Percentiles rank a stretch among this genome's conserved stretches.
Conservation (phyloP, 2,329 filamentous ascomycete genomes). For the Didymella sp. region DNA sequence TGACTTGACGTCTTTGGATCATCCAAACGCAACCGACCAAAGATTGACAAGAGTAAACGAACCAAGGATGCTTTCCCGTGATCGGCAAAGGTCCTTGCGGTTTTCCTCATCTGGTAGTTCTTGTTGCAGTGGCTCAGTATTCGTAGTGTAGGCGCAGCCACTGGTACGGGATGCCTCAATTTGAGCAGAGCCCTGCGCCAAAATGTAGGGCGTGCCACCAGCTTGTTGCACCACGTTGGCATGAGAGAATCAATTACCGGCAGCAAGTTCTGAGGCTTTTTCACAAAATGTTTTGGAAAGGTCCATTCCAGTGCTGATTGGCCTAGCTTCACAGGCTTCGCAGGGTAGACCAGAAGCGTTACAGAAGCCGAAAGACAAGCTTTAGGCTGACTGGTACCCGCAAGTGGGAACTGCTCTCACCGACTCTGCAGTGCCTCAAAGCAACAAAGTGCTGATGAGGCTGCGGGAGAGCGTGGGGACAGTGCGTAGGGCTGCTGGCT, state of each 20-base stretch:
- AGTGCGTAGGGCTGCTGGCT: conserved; percentile 38
- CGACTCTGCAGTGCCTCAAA: conserved; percentile 28
- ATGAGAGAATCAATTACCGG: background rate
- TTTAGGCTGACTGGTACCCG: conserved; percentile 34
- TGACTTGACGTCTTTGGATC: conserved; percentile 2
- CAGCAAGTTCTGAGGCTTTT: conserved; percentile 14
- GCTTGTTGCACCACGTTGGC: conserved; percentile 15
- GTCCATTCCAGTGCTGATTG: conserved; percentile 17
- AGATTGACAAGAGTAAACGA: background rate
- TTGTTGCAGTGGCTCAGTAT: conserved; percentile 9
- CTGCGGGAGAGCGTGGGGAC: conserved; percentile 35
- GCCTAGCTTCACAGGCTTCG: background rate
- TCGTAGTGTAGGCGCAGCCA: conserved; percentile 29
- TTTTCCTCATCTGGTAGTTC: conserved; percentile 1
- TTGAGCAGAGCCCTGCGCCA: conserved; percentile 25
- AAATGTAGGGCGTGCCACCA: conserved; percentile 28
- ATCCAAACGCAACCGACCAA: background rate
- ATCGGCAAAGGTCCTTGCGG: background rate
- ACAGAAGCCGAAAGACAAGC: conserved; percentile 27
- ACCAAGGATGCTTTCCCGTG: background rate
- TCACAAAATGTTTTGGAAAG: conserved; percentile 5
- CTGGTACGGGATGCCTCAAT: conserved; percentile 8
- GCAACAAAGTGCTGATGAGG: conserved; percentile 40
- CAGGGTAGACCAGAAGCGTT: conserved; percentile 1
- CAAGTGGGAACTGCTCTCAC: conserved; percentile 27